A percentile compares a stretch with the other conserved stretches of the same genome.
phyloP scores from a whole-genome alignment of 208 protist species.

The Porcisia deanei region DNA sequence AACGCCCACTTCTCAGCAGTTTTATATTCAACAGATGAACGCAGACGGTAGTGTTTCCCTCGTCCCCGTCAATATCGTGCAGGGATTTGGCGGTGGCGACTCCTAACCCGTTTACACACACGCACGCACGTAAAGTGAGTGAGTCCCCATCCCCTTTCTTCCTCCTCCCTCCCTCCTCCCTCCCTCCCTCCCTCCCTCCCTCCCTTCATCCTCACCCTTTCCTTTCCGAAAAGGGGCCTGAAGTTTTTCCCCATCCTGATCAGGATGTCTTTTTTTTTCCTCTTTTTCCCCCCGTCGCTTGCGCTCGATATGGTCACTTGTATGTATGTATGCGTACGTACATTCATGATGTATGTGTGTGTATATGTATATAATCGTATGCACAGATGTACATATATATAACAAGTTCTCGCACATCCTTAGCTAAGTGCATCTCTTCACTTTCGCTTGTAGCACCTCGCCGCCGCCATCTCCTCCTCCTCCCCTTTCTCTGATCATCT shows the following conservation, averaged over 20 bases:
- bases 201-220: too few species aligned
- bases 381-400: neutral
- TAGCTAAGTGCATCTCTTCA: neutral
- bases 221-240: too few species aligned
- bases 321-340: neutral
- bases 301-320: neutral
- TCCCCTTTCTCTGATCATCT: too few species aligned
- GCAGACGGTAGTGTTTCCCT: conserved; percentile 31
- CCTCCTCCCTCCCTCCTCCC: neutral
- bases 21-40: conserved; percentile 32
- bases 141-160: neutral
- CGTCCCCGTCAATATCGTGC: conserved; percentile 31
- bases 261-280: too few species aligned
- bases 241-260: too few species aligned
- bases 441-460: neutral
- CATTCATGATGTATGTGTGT: neutral
- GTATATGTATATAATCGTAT: neutral
- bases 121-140: neutral
- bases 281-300: too few species aligned
- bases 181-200: too few species aligned
- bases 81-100: neutral
- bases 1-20: conserved; percentile 21
- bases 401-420: neutral
- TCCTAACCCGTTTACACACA: neutral
- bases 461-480: too few species aligned